Percentiles rank a stretch among this genome's conserved stretches.
Evolutionary conservation across 139 green algal genomes (phyloP).

Genomic region (Coelastrella sp.): DNA sequence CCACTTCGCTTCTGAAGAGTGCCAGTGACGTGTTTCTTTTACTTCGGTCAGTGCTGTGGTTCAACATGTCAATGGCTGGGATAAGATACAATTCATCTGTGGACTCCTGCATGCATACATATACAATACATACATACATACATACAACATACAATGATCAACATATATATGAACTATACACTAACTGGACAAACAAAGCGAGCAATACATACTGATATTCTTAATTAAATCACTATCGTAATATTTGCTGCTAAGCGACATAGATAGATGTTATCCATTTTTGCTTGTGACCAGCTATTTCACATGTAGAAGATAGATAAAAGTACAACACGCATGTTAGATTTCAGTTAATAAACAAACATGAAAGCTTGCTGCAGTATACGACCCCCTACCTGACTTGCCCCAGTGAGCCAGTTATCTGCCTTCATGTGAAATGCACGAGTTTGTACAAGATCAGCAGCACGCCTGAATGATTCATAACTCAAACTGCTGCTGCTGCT

Average conservation of each 20-base stretch:
- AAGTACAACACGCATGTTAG: too few relatives aligned
- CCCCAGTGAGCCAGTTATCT: slow-evolving; percentile 78
- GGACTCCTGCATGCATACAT: slow-evolving; percentile 25
- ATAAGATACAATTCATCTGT: slow-evolving; percentile 73
- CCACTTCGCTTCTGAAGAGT: slow-evolving; percentile 21
- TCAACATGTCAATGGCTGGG: slow-evolving; percentile 81
- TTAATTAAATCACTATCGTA: too few relatives aligned
- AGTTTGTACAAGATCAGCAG: slow-evolving; percentile 74
- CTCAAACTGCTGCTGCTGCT: too few relatives aligned
- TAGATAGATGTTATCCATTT: too few relatives aligned
- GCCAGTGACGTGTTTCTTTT: slow-evolving; percentile 61
- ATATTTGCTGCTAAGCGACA: too few relatives aligned
- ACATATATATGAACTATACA: neutral
- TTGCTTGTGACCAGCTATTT: too few relatives aligned
- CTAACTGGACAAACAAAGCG: neutral
- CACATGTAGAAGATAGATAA: neutral
- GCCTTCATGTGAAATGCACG: slow-evolving; percentile 77
- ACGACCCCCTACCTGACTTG: slow-evolving; percentile 42
- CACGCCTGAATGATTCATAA: slow-evolving; percentile 57
- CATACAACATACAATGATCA: neutral
- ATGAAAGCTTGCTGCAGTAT: neutral
- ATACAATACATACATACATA: neutral
- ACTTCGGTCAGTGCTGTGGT: slow-evolving; percentile 62
- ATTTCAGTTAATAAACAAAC: neutral
- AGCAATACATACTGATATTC: neutral